These are phyloP conservation scores for Ambrosia trifida DNA, from an alignment of 129 eudicot species.

Conservation along the genomic window DNA sequence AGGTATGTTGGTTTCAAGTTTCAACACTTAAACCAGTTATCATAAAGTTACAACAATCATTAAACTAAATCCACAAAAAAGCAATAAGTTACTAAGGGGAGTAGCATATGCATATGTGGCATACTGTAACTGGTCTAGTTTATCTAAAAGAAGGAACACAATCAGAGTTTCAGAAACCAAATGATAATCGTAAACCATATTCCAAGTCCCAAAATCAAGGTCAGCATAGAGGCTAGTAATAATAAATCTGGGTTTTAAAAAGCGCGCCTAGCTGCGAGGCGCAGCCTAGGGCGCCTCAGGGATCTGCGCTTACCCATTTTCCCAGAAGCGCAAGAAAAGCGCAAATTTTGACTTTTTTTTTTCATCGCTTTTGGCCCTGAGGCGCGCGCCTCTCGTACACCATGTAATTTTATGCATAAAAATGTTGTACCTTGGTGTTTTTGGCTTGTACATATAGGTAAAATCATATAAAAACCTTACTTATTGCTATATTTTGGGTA, in stretches of 20 bases:
- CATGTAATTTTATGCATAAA: too few species aligned
- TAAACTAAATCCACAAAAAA: neutral
- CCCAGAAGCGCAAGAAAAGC: too few species aligned
- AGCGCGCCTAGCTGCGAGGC: too few species aligned
- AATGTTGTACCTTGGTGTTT: too few species aligned
- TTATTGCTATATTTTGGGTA: too few species aligned
- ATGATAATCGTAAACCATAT: neutral
- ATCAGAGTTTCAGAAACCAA: neutral
- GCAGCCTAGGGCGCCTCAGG: too few species aligned
- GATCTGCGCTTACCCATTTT: too few species aligned
- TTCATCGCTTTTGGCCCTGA: too few species aligned
- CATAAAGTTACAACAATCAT: neutral
- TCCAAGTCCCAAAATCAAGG: neutral
- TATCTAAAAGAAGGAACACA: neutral
- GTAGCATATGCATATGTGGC: neutral
- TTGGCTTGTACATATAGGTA: too few species aligned
- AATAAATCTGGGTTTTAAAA: neutral
- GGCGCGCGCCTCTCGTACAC: too few species aligned
- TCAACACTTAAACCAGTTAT: neutral
- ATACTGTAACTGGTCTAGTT: neutral
- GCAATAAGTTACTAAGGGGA: neutral
- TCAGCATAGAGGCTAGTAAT: neutral
- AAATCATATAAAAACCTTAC: too few species aligned
- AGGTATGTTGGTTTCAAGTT: constrained; percentile 42
- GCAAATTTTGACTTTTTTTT: too few species aligned